These are phyloP conservation scores for Populus hybrid DNA, from an alignment of 441 rosid genomes.

Conservation along the genomic window DNA sequence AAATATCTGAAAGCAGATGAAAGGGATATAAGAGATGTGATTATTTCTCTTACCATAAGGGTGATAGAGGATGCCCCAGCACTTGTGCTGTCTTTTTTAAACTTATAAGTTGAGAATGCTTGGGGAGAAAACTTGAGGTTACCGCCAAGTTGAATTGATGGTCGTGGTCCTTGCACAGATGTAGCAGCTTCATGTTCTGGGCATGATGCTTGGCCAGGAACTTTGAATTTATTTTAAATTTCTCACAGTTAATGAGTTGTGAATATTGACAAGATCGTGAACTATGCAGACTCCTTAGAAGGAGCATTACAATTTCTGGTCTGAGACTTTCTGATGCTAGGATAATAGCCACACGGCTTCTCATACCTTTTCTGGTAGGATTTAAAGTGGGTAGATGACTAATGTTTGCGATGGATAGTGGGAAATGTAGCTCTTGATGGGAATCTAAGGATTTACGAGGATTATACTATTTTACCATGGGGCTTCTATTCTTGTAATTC, in stretches of 20 bases:
- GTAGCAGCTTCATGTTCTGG: conserved; percentile 8
- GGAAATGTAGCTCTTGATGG: neutral
- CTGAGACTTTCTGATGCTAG: conserved; percentile 1
- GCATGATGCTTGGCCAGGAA: neutral
- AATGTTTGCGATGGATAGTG: neutral
- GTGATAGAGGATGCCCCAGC: conserved; percentile 10
- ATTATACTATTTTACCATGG: neutral
- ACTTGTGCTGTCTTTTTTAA: neutral
- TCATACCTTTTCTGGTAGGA: neutral
- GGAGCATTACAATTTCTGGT: conserved; percentile 10
- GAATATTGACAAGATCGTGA: conserved; percentile 3
- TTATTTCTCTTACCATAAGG: neutral
- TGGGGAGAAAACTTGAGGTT: neutral
- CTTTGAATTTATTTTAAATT: neutral
- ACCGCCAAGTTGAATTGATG: neutral
- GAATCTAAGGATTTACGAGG: neutral
- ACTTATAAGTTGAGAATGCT: neutral
- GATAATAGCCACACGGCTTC: neutral
- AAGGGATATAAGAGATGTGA: neutral
- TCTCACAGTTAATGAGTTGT: neutral
- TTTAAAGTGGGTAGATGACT: conserved; percentile 8
- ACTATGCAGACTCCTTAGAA: conserved; percentile 1
- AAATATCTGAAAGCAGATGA: neutral
- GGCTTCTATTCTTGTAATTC: neutral
- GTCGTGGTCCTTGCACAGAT: neutral